A percentile compares a stretch with the other conserved stretches of the same genome.
These are phyloP conservation scores for Glycyrrhiza uralensis DNA, from an alignment of 306 rosid species.

Conservation along the genomic window DNA sequence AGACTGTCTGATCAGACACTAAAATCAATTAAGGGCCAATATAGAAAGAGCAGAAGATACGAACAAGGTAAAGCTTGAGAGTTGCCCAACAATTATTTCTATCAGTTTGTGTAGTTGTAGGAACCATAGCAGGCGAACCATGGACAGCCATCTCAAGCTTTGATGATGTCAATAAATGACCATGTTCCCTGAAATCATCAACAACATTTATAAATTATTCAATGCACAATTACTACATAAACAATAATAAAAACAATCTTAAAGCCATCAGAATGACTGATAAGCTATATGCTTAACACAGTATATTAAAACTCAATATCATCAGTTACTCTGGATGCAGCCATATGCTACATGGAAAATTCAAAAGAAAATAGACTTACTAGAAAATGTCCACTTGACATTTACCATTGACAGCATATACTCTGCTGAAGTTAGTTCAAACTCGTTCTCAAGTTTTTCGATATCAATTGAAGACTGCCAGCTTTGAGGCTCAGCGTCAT, in stretches of 20 bases:
- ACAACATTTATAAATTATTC: constrained; percentile 26
- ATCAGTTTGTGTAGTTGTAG: constrained; percentile 45
- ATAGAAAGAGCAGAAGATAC: constrained; percentile 38
- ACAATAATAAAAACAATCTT: neutral
- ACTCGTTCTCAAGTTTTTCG: constrained; percentile 78
- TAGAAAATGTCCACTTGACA: constrained; percentile 65
- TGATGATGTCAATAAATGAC: constrained; percentile 61
- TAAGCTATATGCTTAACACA: neutral
- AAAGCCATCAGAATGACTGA: neutral
- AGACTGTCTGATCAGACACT: neutral
- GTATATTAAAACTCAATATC: constrained; percentile 13
- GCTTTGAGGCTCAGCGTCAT: constrained; percentile 48
- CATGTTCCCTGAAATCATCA: constrained; percentile 50
- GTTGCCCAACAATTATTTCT: constrained; percentile 60
- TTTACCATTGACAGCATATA: constrained; percentile 69
- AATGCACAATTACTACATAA: constrained; percentile 4
- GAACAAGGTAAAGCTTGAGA: constrained; percentile 80
- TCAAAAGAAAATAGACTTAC: constrained; percentile 42
- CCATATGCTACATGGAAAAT: neutral
- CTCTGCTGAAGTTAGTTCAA: constrained; percentile 80
- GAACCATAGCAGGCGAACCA: constrained; percentile 53
- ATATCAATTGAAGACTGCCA: constrained; percentile 52
- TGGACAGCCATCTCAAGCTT: constrained; percentile 56
- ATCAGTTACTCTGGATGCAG: neutral
- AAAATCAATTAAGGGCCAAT: constrained; percentile 3